These are phyloP conservation scores for Pseudogymnoascus verrucosus DNA, from an alignment of 2,329 filamentous ascomycete genomes.

Conservation along the genomic window DNA sequence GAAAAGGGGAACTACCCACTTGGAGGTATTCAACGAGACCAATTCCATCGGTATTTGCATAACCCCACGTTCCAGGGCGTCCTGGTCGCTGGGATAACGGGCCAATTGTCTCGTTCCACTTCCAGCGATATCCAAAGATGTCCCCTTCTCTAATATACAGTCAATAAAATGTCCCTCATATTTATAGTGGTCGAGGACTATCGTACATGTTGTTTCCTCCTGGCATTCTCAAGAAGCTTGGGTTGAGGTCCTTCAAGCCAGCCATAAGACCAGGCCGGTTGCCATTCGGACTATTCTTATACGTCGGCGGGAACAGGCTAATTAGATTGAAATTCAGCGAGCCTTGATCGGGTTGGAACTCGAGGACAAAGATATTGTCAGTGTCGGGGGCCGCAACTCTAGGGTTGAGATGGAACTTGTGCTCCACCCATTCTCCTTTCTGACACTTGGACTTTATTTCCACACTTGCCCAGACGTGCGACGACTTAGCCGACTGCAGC, in stretches of 20 bases:
- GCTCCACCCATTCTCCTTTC: conserved; percentile 19
- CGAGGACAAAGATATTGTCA: conserved; percentile 49
- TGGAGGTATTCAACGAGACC: conserved; percentile 43
- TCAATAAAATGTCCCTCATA: conserved; percentile 15
- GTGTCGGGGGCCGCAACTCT: conserved; percentile 18
- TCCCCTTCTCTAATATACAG: conserved; percentile 25
- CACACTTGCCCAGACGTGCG: conserved; percentile 17
- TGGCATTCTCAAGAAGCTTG: conserved; percentile 55
- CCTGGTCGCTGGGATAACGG: conserved; percentile 29
- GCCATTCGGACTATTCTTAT: conserved; percentile 49
- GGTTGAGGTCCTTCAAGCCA: conserved; percentile 43
- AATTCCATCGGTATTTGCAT: conserved; percentile 38
- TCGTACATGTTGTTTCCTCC: conserved; percentile 54
- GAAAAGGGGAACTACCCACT: conserved; percentile 12
- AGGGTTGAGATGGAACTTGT: conserved; percentile 17
- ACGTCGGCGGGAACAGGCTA: conserved; percentile 53
- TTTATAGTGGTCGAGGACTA: background rate
- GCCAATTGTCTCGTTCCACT: conserved; percentile 36
- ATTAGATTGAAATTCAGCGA: conserved; percentile 49
- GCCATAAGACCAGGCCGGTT: conserved; percentile 47
- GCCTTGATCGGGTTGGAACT: conserved; percentile 37
- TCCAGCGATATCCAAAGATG: conserved; percentile 22
- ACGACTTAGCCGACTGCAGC: conserved; percentile 16
- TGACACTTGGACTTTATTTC: conserved; percentile 15
- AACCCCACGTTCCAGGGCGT: conserved; percentile 36